Evolutionary conservation across 2,329 filamentous ascomycete species (phyloP).

Genomic region (Podosphaera aphanis): DNA sequence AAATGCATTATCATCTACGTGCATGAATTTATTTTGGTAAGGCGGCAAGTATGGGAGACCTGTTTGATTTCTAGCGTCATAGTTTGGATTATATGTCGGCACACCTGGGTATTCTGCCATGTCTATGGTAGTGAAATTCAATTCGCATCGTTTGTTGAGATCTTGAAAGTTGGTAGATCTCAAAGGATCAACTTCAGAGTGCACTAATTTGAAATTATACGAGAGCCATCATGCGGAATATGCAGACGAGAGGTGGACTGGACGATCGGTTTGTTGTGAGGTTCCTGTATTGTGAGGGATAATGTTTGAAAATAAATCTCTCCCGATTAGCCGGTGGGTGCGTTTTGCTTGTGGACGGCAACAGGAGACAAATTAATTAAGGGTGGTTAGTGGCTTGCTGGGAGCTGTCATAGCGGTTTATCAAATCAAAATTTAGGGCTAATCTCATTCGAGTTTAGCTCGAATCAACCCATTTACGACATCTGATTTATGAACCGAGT

Average conservation of each 20-base stretch:
- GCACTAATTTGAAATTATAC: background rate
- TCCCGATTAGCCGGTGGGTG: background rate
- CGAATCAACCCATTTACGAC: background rate
- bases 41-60: constrained; percentile 12
- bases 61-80: constrained; percentile 9
- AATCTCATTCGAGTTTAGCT: background rate
- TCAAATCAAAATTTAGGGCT: background rate
- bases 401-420: background rate
- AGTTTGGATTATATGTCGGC: constrained; percentile 19
- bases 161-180: background rate
- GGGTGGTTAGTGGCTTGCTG: background rate
- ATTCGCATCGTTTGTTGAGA: constrained; percentile 5
- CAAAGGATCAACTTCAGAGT: background rate
- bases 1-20: constrained; percentile 10
- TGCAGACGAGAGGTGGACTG: background rate
- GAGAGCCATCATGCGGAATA: background rate
- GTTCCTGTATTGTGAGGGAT: background rate
- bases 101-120: constrained; percentile 26
- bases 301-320: background rate
- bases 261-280: background rate
- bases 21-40: constrained; percentile 11
- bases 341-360: background rate
- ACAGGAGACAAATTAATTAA: background rate
- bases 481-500: background rate
- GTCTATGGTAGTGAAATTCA: constrained; percentile 4